These are phyloP conservation scores for Phytophthora ohioensis DNA, from an alignment of 352 stramenopile species.

Conservation along the genomic window DNA sequence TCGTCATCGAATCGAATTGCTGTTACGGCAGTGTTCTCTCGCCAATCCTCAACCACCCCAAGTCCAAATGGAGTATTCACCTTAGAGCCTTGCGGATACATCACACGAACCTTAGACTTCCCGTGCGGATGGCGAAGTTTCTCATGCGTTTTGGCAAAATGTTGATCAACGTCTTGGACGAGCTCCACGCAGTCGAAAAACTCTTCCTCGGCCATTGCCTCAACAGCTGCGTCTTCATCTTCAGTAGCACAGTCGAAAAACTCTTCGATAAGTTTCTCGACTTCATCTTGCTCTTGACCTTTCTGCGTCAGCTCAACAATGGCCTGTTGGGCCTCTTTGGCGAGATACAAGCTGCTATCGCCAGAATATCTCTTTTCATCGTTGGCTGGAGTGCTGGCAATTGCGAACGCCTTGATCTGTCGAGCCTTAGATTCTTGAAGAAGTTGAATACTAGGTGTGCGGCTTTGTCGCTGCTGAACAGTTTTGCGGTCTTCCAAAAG, in stretches of 20 bases:
- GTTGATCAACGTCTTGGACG: conserved; percentile 54
- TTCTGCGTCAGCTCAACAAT: conserved; percentile 40
- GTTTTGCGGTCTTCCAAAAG: conserved; percentile 72
- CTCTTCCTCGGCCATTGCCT: conserved; percentile 80
- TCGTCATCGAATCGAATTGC: conserved; percentile 56
- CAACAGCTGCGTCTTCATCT: conserved; percentile 59
- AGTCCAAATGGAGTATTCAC: conserved; percentile 77
- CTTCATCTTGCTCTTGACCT: conserved; percentile 43
- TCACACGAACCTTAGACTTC: conserved; percentile 19
- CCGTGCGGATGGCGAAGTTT: conserved; percentile 23
- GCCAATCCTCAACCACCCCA: conserved; percentile 61
- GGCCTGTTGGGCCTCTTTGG: conserved; percentile 35
- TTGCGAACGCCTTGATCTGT: conserved; percentile 39
- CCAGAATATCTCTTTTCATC: conserved; percentile 1
- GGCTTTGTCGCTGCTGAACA: conserved; percentile 36
- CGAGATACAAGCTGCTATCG: conserved; percentile 21
- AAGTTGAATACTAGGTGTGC: conserved; percentile 40
- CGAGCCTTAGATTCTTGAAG: conserved; percentile 44
- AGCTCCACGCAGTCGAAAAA: conserved; percentile 87
- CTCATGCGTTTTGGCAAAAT: conserved; percentile 48
- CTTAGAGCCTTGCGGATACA: conserved; percentile 60
- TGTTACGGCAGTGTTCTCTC: conserved; percentile 44
- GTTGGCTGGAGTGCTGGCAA: conserved; percentile 22
- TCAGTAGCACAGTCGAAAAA: conserved; percentile 78
- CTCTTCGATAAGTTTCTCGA: conserved; percentile 70